Evolutionary conservation across 2,329 filamentous ascomycete species (phyloP), one percentile per base, ranked within the genome.

Genomic region (Sporothrix schenckii): DNA sequence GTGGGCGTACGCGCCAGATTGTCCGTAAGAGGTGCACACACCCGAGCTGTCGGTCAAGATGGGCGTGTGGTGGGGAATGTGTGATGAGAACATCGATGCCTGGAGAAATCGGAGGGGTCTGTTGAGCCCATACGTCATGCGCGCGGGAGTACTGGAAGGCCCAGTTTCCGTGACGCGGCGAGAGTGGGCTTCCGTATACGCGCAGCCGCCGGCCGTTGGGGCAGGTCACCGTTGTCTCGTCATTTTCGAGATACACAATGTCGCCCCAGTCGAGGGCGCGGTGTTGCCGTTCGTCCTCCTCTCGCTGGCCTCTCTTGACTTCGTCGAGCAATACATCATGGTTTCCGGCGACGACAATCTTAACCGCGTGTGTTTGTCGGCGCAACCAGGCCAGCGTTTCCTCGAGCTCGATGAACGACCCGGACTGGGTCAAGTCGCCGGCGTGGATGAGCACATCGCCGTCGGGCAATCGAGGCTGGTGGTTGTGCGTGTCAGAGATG

Each of bases 371-470:
- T 0, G 80, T 76, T 68, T 81, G 80, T 0, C 74, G 61, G 10
- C 74, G 74, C 11, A 85, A 74, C 84, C 83, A 86, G n/a, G 74
- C 69, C 11, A 84, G 72, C 13, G 78, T 73, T 2, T 77, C 76
- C 61, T 81, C 75, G 0, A 84, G 73, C 72, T 84, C 82, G 4
- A 76, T 73, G 24, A 79, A 76, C 0, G 81, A 79, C n/a, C 82
- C 83, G n/a, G 77, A 77, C 66, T 82, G 76, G 60, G 81, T 83
- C n/a, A 85, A 77, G 71, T 85, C 83, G 24, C 83, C 83, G 0
- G 83, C 81, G 71, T 85, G 82, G 66, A 85, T 77, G 16, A 85
- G 78, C 1, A 85, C 75, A 72, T 85, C 82, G 1, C 81, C 83
- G 2, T 72, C 50, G 0, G 82, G 82, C 10, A 85, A 30, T 19